Conservation (phyloP, 2,329 filamentous ascomycete species). For the Curvularia sp. region DNA sequence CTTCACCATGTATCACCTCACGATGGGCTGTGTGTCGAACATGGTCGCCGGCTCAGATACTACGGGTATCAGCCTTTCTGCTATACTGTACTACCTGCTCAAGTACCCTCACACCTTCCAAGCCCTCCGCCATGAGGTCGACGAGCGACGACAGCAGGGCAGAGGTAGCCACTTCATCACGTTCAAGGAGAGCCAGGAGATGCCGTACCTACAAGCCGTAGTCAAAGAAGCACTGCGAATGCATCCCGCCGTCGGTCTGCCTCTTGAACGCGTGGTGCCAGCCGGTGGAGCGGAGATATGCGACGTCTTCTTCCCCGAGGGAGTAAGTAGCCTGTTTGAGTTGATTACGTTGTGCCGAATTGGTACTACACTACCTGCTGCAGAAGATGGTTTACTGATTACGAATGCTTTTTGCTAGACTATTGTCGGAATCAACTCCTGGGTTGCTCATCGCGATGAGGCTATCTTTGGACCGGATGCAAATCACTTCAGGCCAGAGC, state of each 20-base stretch:
- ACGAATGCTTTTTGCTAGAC: constrained; percentile 10
- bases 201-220: constrained; percentile 40
- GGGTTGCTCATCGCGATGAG: constrained; percentile 29
- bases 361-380: not conserved
- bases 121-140: constrained; percentile 26
- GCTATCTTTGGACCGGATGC: constrained; percentile 28
- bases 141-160: constrained; percentile 7
- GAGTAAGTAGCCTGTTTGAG: constrained; percentile 8
- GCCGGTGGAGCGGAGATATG: constrained; percentile 24
- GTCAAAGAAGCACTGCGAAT: constrained; percentile 38
- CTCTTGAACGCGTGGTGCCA: constrained; percentile 32
- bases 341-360: not conserved
- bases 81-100: constrained; percentile 33
- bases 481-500: constrained; percentile 27
- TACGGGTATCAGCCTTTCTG: constrained; percentile 50
- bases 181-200: constrained; percentile 34
- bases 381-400: not conserved
- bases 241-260: constrained; percentile 34
- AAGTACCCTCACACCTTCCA: constrained; percentile 20
- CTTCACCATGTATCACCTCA: constrained; percentile 48
- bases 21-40: constrained; percentile 46
- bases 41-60: constrained; percentile 56
- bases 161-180: constrained; percentile 14
- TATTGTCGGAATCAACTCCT: constrained; percentile 32
- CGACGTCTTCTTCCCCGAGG: constrained; percentile 27